phyloP scores from a whole-genome alignment of 352 stramenopile species.

The Lagenidium giganteum region DNA sequence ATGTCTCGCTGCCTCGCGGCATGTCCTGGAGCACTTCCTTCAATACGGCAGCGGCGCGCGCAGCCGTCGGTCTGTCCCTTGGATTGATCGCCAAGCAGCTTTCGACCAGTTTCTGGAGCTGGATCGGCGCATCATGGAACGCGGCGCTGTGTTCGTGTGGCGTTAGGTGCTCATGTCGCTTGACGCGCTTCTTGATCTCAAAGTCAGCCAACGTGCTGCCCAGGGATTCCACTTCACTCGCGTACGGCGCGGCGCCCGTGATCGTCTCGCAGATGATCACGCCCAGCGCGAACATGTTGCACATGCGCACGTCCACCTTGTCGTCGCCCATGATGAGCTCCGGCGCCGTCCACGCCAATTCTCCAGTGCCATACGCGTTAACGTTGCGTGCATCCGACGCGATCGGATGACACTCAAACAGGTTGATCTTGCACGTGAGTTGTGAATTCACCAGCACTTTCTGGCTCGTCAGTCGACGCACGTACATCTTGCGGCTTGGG shows the following conservation, averaged over 20 bases:
- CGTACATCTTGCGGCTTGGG: conserved; percentile 14
- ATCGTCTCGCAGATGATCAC: conserved; percentile 25
- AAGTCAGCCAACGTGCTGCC: conserved; percentile 15
- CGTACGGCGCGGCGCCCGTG: conserved; percentile 19
- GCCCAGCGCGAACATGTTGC: conserved; percentile 25
- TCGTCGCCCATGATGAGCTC: conserved; percentile 15
- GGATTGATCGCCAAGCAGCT: conserved; percentile 18
- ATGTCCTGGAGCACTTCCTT: too few relatives aligned
- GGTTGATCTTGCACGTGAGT: conserved; percentile 22
- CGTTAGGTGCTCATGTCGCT: conserved; percentile 11
- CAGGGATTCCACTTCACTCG: conserved; percentile 13
- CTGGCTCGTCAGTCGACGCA: conserved; percentile 15
- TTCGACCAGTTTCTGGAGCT: conserved; percentile 17
- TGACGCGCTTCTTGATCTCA: conserved; percentile 13
- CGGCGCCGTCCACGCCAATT: conserved; percentile 18
- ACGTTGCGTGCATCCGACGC: conserved; percentile 5
- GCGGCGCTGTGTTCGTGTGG: conserved; percentile 19
- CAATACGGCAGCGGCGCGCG: too few relatives aligned
- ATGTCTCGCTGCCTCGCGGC: too few relatives aligned
- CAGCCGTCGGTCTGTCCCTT: conserved; percentile 10
- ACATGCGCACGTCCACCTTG: conserved; percentile 15
- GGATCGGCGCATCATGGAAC: conserved; percentile 10
- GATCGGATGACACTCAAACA: conserved; percentile 18
- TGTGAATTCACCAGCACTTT: conserved; percentile 23
- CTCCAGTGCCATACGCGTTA: conserved; percentile 13